Conservation (phyloP, 2,329 filamentous ascomycete genomes). For the Trichophyton mentagrophytes region DNA sequence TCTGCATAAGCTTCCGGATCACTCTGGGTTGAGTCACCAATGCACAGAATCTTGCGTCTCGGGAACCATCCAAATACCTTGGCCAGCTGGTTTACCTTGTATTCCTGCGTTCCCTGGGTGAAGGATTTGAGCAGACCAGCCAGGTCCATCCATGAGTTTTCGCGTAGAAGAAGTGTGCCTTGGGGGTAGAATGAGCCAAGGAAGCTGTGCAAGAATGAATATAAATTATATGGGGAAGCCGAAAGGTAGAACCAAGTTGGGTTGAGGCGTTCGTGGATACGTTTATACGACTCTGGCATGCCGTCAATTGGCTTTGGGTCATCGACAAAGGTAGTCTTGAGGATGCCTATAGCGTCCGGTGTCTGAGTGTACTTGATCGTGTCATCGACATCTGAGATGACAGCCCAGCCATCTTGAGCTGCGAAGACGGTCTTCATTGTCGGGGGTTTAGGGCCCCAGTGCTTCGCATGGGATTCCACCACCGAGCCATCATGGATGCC, state of each 20-base stretch:
- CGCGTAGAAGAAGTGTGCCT: slow-evolving; percentile 72
- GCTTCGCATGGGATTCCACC: slow-evolving; percentile 25
- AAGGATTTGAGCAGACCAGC: slow-evolving; percentile 66
- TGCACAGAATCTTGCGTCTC: slow-evolving; percentile 61
- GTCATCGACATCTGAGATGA: slow-evolving; percentile 87
- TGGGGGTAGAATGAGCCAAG: slow-evolving; percentile 56
- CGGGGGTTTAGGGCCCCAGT: slow-evolving; percentile 26
- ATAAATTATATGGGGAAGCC: slow-evolving; percentile 87
- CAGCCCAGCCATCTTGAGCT: slow-evolving; percentile 63
- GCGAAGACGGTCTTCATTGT: slow-evolving; percentile 62
- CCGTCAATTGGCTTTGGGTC: slow-evolving; percentile 56
- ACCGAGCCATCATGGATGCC: slow-evolving; percentile 37
- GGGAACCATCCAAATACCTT: slow-evolving; percentile 73
- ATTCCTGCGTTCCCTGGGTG: slow-evolving; percentile 67
- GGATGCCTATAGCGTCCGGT: slow-evolving; percentile 63
- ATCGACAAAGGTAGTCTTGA: slow-evolving; percentile 72
- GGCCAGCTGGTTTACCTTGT: slow-evolving; percentile 69
- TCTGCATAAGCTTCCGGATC: slow-evolving; percentile 86
- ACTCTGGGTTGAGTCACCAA: slow-evolving; percentile 83
- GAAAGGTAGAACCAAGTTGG: slow-evolving; percentile 88
- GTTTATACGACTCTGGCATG: slow-evolving; percentile 73
- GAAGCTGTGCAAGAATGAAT: slow-evolving; percentile 71
- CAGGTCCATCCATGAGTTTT: slow-evolving; percentile 75
- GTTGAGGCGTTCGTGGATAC: slow-evolving; percentile 45
- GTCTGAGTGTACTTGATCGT: slow-evolving; percentile 89